Evolutionary conservation across 371 early-diverging fungal species (phyloP), one percentile per base, ranked within the genome.

Genomic region (Actinomortierella wolfii): DNA sequence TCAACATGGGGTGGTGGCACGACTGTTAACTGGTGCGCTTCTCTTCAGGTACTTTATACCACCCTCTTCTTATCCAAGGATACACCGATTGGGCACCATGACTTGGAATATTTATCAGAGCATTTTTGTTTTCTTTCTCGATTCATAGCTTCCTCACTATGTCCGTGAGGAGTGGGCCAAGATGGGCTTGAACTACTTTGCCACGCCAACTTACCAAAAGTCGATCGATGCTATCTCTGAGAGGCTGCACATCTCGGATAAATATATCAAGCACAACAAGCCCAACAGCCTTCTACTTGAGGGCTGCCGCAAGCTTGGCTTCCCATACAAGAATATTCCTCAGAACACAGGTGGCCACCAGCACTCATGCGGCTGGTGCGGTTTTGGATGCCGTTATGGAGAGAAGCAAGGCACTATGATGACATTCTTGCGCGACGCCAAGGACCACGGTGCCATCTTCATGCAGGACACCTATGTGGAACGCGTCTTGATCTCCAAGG

Each of bases 161-260:
- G 81, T 88, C 14, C 83, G 91, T 11, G 82, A 87, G 65, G 91
- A 92, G 64, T 92, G 92, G 92, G 85, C 88, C 21, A 76, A 77
- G 28, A 64, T 80, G 56, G 86, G 88, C n/a, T 76, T 92, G 15
- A 64, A 75, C 24, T 76, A 85, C 64, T 89, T 91, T 50, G 28
- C 65, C 3, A 76, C 86, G 1, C 77, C 79, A 15, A 84, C 77
- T 3, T 87, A 76, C 61, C 54, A 71, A 44, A 41, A 79, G 25
- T 71, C 80, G 0, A 51, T 91, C n/a, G 88, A 90, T 41, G 59
- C 69, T 29, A 83, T 90, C 15, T 71, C 63, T 47, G 68, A 75
- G 15, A 81, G 90, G 28, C 78, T 86, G 51, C 86, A 87, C 17
- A 85, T 88, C 18, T 61, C 78, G 1, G 81, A 79, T 1, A 57